Evolutionary conservation across 2,329 filamentous ascomycete genomes (phyloP).

Genomic region (Colletotrichum sublineola): DNA sequence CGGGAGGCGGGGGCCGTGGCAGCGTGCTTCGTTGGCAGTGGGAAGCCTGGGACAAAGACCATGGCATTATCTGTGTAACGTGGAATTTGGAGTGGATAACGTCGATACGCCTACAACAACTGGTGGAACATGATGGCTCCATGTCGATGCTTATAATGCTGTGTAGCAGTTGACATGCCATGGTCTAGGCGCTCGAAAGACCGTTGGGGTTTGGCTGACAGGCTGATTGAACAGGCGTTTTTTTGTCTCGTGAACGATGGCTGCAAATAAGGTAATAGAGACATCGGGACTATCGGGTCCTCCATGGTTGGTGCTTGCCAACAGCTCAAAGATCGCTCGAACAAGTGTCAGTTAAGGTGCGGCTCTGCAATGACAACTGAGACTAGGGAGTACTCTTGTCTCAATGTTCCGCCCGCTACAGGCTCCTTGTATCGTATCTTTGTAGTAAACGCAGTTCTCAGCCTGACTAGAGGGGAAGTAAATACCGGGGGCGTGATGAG

Average conservation of each 20-base stretch:
- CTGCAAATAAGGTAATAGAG: not conserved
- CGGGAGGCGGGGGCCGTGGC: not conserved
- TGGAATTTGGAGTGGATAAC: not conserved
- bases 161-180: not conserved
- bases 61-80: constrained; percentile 9
- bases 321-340: not conserved
- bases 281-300: not conserved
- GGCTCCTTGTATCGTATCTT: not conserved
- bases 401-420: constrained; percentile 2
- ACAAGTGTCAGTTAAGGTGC: constrained; percentile 15
- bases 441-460: not conserved
- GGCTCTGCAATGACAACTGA: constrained; percentile 29
- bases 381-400: constrained; percentile 21
- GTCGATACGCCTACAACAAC: not conserved
- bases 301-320: constrained; percentile 21
- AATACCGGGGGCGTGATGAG: not conserved
- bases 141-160: not conserved
- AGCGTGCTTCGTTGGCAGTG: not conserved
- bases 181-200: not conserved
- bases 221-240: not conserved
- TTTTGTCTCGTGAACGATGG: not conserved
- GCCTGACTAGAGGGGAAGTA: not conserved
- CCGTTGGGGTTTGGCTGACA: not conserved
- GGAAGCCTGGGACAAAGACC: constrained; percentile 2
- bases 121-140: not conserved